Base-by-base conservation (phyloP, 371 early-diverging fungal genomes). In the Fennellomyces sp. region DNA sequence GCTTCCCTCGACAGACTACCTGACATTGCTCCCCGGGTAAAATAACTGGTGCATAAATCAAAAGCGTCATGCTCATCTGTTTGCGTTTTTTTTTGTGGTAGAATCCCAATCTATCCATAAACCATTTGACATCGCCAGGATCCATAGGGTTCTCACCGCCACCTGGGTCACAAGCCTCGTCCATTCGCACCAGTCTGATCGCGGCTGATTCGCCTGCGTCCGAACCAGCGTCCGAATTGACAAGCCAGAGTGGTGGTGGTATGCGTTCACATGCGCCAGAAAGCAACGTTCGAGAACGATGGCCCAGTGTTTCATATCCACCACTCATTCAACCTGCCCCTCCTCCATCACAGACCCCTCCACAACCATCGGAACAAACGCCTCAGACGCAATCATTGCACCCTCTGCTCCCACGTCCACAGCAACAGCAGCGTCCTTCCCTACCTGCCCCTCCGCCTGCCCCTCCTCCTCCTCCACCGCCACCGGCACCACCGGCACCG, bases 251-350 rank as follows among this genome's bases (percentile, higher is more conserved):
- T 33, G 33, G 33, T 5, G 11, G 29, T 13, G 21, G 33, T 33
- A 33, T 52, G 15, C 52, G 52, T 33, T 19, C 30, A 21, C 30
- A 33, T 52, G 52, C 52, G 17, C 52, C 52, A 33, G 52, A 52
- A 31, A 52, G 52, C 33, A 52, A 52, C 23, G 52, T 52, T 6
- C 52, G 52, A n/a, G 52, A 33, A 45, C 45, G 45, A 45, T 45
- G 45, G 45, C 1, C 45, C 10, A 45, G 23, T 3, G 45, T 23
- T 45, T 12, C 23, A 8, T 45, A n/a, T n/a, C n/a, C n/a, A n/a
- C n/a, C n/a, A n/a, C n/a, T n/a, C n/a, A n/a, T 45, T 23, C 21
- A 10, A 45, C 2, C n/a, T 45, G 23, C 21, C 4, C 23, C n/a
- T 15, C 12, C 45, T 4, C n/a, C 45, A 21, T 0, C 23, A 45